Percentiles rank a stretch among this genome's conserved stretches.
Conservation (phyloP, 176 grass and related monocot genomes). For the Poa pratensis region DNA sequence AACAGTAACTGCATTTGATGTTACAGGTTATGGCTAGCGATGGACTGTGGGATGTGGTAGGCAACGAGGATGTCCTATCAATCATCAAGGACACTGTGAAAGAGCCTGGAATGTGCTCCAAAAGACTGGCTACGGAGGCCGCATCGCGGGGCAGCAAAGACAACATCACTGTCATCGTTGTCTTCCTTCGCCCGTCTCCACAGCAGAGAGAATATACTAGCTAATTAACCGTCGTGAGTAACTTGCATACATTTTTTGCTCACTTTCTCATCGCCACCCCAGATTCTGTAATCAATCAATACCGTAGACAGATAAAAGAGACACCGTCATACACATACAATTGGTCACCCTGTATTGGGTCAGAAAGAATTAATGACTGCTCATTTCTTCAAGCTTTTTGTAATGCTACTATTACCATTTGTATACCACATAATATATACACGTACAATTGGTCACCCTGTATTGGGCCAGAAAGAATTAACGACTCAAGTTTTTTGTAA, state of each 20-base stretch:
- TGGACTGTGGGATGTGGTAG: slow-evolving; percentile 83
- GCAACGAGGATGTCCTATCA: slow-evolving; percentile 87
- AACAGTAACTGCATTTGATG: slow-evolving; percentile 23
- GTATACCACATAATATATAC: not conserved
- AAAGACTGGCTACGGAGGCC: slow-evolving; percentile 84
- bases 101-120: slow-evolving; percentile 90
- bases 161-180: slow-evolving; percentile 90
- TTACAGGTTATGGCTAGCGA: slow-evolving; percentile 90
- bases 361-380: not conserved
- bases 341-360: slow-evolving; percentile 1
- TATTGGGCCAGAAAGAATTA: not conserved
- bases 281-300: slow-evolving; percentile 4
- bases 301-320: slow-evolving; percentile 1
- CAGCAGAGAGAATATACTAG: slow-evolving; percentile 87
- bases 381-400: not conserved
- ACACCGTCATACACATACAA: slow-evolving; percentile 10
- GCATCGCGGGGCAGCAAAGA: slow-evolving; percentile 81
- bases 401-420: not conserved
- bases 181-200: slow-evolving; percentile 88
- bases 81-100: slow-evolving; percentile 97
- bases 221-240: slow-evolving; percentile 12
- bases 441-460: not conserved
- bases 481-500: too few species aligned
- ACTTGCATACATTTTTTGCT: not conserved
- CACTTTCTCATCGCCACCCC: not conserved